These are phyloP conservation scores for Periconia digitata DNA, from an alignment of 2,329 filamentous ascomycete genomes.

Conservation along the genomic window DNA sequence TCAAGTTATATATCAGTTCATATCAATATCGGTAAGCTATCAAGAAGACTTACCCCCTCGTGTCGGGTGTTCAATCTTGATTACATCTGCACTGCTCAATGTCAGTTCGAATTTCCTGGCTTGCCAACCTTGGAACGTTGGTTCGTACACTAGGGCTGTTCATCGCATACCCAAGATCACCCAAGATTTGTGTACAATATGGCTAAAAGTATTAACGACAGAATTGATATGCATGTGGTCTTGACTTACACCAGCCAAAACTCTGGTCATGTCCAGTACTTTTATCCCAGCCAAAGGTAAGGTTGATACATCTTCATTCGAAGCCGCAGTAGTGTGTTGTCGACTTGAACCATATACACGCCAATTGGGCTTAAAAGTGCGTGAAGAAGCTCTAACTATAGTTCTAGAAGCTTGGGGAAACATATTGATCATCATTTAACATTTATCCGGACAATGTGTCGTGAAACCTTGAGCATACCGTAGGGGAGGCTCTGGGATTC, in stretches of 20 bases:
- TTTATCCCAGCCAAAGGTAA: conserved; percentile 81
- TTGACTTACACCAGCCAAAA: conserved; percentile 80
- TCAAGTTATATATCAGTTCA: conserved; percentile 37
- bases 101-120: conserved; percentile 16
- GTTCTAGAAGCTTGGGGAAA: conserved; percentile 18
- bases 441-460: conserved; percentile 1
- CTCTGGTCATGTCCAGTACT: conserved; percentile 95
- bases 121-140: conserved; percentile 35
- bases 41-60: conserved; percentile 27
- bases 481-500: neutral
- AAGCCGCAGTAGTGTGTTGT: conserved; percentile 46
- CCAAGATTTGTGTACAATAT: conserved; percentile 95
- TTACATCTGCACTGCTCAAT: conserved; percentile 77
- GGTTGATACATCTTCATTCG: conserved; percentile 45
- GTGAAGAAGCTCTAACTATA: conserved; percentile 8
- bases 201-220: conserved; percentile 59
- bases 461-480: neutral
- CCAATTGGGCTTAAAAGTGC: conserved; percentile 13
- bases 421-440: conserved; percentile 16
- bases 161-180: conserved; percentile 80
- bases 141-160: conserved; percentile 29
- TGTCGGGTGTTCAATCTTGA: conserved; percentile 92
- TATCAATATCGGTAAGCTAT: neutral
- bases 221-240: neutral
- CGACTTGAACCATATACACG: conserved; percentile 18